Conservation (phyloP, 331 rosid genomes). For the Malus hybrid region DNA sequence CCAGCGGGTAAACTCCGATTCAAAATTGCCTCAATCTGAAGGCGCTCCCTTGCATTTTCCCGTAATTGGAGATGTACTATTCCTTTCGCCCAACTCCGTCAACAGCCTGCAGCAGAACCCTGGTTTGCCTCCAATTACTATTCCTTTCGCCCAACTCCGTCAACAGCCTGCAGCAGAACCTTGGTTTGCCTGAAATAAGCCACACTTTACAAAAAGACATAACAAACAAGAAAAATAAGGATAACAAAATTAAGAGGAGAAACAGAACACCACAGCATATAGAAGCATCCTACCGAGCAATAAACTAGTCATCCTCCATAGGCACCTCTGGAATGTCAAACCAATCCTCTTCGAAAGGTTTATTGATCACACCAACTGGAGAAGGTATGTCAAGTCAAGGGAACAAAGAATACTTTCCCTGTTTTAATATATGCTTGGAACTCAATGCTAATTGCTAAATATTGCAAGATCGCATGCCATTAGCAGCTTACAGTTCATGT, state of each 20-base stretch:
- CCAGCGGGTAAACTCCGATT: too few relatives aligned
- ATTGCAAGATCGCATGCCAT: background rate
- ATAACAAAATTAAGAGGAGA: background rate
- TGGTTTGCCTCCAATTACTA: background rate
- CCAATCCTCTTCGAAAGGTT: constrained; percentile 73
- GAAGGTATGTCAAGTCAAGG: constrained; percentile 62
- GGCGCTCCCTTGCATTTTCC: background rate
- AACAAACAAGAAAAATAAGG: background rate
- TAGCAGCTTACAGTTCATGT: background rate
- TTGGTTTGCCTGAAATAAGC: too few relatives aligned
- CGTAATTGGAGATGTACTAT: background rate
- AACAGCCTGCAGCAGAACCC: background rate
- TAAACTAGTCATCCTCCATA: constrained; percentile 68
- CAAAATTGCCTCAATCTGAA: background rate
- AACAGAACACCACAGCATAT: too few relatives aligned
- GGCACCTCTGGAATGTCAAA: constrained; percentile 85
- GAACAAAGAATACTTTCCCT: constrained; percentile 4
- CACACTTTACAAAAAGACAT: background rate
- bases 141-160: background rate
- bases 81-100: background rate
- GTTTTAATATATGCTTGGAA: background rate
- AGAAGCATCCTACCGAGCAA: constrained; percentile 25
- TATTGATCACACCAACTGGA: constrained; percentile 53
- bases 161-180: background rate
- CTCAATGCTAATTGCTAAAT: background rate